Evolutionary conservation across 176 grass and related monocot species (phyloP).

Genomic region (Ensete glaucum): DNA sequence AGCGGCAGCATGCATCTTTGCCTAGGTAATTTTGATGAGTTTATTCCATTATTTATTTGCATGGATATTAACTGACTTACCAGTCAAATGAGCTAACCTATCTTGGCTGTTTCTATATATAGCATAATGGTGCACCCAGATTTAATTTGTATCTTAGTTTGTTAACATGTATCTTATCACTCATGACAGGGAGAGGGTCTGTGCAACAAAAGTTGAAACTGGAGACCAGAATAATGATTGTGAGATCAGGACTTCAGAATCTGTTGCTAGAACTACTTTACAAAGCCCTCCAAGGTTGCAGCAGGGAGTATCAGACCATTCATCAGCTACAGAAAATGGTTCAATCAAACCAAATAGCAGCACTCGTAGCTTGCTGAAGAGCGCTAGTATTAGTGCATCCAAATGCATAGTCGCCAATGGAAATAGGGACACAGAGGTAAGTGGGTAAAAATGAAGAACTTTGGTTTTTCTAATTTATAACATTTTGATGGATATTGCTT

Average conservation of each 20-base stretch:
- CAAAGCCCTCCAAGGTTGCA: conserved; percentile 46
- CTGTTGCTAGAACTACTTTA: conserved; percentile 34
- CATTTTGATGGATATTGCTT: conserved; percentile 1
- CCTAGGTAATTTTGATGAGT: conserved; percentile 46
- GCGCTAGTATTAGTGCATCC: conserved; percentile 90
- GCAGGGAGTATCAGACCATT: conserved; percentile 14
- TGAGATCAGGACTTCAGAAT: conserved; percentile 44
- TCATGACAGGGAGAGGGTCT: conserved; percentile 72
- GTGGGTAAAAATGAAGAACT: not conserved
- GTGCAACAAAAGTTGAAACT: conserved; percentile 40
- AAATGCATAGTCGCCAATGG: conserved; percentile 51
- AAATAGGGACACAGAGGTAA: conserved; percentile 57
- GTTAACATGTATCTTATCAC: not conserved
- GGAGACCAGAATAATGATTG: conserved; percentile 43
- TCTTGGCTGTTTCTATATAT: not conserved
- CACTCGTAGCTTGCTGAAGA: conserved; percentile 64
- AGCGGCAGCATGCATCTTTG: conserved; percentile 84
- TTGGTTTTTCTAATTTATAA: conserved; percentile 15
- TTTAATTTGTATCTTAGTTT: not conserved
- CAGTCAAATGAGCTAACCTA: too few relatives aligned
- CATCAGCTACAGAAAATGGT: conserved; percentile 23
- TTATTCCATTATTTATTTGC: too few relatives aligned
- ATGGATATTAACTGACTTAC: too few relatives aligned
- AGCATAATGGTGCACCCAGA: not conserved
- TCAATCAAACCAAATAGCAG: conserved; percentile 25